Base-by-base conservation (phyloP, 805 yeast species). In the Myxozyma nipponensis region DNA sequence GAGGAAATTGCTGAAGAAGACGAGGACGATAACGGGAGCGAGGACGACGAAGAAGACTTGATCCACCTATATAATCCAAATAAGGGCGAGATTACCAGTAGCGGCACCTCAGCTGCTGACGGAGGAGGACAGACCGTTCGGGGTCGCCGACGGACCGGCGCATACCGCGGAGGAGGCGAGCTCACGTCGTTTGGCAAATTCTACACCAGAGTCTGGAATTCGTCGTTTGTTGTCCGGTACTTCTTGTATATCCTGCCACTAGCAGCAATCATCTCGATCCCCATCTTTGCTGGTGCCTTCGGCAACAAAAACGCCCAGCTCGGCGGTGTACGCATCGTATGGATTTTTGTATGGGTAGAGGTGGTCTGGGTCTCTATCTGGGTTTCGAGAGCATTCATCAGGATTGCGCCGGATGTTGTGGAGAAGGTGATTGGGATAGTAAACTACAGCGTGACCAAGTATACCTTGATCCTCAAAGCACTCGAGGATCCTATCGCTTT, bases 321-420 rank as follows among this genome's bases (percentile, higher is more conserved):
- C 1, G 73, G 73, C 22, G 52, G 62, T 25, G 63, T 66, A 7
- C 59, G 67, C 2, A 60, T 70, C 21, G 57, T 64, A 63, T 70
- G 72, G 72, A 51, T 70, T 24, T 70, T 70, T 51, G 66, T 70
- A 38, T 70, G 73, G 73, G 59, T 67, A 5, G 73, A 70, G 51
- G 66, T 69, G 22, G 66, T 62, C 26, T 70, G 73, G 73, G 71
- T 64, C 6, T 52, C 71, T 10, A 58, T 67, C 38, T 68, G 63
- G 59, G 54, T 69, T n/a, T 52, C 65, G 17, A 56, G 66, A 18
- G 48, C 67, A 3, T 48, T 67, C 26, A 66, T 72, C n/a, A 69
- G 63, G 44, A 57, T 67, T 47, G 42, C 67, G 24, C 72, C 73
- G 5, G 52, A 50, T 26, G 39, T 66, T 2, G 51, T 55, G 15